Conservation (phyloP, 768 basidiomycete genomes). For the Nidularia pulvinata region DNA sequence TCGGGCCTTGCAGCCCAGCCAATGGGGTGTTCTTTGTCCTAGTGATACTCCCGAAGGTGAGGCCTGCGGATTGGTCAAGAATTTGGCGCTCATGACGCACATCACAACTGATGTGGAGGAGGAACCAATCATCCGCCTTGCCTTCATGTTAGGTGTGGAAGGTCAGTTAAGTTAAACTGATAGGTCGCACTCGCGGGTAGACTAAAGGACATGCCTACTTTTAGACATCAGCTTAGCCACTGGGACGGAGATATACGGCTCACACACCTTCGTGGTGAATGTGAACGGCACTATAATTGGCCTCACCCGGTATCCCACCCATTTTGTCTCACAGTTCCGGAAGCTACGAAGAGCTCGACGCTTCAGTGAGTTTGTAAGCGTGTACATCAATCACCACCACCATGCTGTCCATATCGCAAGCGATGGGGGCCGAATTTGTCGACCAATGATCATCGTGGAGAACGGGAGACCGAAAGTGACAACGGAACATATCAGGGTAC, state of each 20-base stretch:
- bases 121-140: conserved; percentile 85
- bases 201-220: conserved; percentile 8
- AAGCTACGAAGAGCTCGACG: conserved; percentile 90
- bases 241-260: conserved; percentile 95
- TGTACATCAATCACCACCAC: conserved; percentile 97
- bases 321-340: conserved; percentile 90
- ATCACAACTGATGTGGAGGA: conserved; percentile 99
- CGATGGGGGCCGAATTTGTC: conserved; percentile 97
- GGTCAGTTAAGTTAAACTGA: conserved; percentile 42
- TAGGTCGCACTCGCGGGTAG: neutral
- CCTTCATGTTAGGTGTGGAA: conserved; percentile 97
- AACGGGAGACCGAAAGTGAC: conserved; percentile 74
- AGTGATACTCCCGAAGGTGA: conserved; percentile 99
- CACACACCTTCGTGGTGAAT: conserved; percentile 91
- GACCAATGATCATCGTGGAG: conserved; percentile 97
- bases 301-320: conserved; percentile 80
- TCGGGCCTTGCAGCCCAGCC: conserved; percentile 94
- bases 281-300: conserved; percentile 97
- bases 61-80: conserved; percentile 98
- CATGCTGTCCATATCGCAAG: conserved; percentile 93
- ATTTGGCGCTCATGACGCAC: conserved; percentile 98
- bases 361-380: conserved; percentile 94
- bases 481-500: conserved; percentile 75
- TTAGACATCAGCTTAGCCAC: conserved; percentile 89
- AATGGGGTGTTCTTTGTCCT: conserved; percentile 99